phyloP scores from a whole-genome alignment of 805 yeast species.

The Saturnispora galanensis region DNA sequence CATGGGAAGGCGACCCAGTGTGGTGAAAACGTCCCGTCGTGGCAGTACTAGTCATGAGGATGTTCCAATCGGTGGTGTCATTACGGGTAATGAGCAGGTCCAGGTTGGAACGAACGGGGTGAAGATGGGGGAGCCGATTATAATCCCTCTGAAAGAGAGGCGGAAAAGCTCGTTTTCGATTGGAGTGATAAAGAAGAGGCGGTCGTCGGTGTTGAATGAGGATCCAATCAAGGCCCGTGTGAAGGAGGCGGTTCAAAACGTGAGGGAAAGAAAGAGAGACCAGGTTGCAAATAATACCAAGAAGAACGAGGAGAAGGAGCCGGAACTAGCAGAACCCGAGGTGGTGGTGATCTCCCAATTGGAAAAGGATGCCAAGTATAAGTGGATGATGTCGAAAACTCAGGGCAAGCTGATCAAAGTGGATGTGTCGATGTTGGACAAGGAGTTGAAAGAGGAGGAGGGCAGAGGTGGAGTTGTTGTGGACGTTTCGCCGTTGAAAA shows the following conservation, averaged over 20 bases:
- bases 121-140: constrained; percentile 5
- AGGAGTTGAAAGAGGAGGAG: not conserved
- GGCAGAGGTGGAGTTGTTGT: constrained; percentile 4
- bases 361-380: constrained; percentile 6
- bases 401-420: constrained; percentile 4
- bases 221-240: constrained; percentile 3
- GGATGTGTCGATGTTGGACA: constrained; percentile 5
- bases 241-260: constrained; percentile 4
- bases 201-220: constrained; percentile 7
- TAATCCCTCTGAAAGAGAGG: constrained; percentile 12
- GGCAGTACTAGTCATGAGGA: constrained; percentile 8
- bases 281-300: constrained; percentile 7
- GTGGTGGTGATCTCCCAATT: constrained; percentile 3
- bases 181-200: constrained; percentile 8
- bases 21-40: constrained; percentile 5
- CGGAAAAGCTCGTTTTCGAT: constrained; percentile 7
- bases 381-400: constrained; percentile 10
- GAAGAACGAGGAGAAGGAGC: not conserved
- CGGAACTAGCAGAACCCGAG: constrained; percentile 4
- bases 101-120: not conserved
- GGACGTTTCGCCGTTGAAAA: constrained; percentile 6
- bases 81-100: not conserved
- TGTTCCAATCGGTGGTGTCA: constrained; percentile 20
- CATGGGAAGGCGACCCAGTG: constrained; percentile 3
- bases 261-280: constrained; percentile 7